Evolutionary conservation across 108 stramenopile genomes (phyloP), one percentile per base, ranked within the genome.

Genomic region (Nannochloropsis granulata): DNA sequence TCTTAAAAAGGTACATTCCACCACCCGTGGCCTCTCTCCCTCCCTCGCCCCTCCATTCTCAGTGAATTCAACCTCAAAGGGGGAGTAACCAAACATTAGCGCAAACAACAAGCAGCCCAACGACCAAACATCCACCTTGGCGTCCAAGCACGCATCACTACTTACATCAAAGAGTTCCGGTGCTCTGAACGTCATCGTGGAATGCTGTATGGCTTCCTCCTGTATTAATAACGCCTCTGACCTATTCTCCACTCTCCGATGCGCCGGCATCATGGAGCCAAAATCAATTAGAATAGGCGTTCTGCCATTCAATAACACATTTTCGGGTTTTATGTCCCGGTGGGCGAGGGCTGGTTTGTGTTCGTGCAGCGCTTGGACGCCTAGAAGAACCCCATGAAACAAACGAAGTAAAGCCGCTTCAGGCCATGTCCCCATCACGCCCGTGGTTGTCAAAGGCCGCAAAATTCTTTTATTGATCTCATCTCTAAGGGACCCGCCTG

Each of bases 281-380:
- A 88, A 85, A 82, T 88, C 88, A 81, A 85, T 88, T 43, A 88
- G 84, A 34, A 88, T 84, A 16, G 88, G 88, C 44, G 84, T 82
- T n/a, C 5, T 16, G 78, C 84, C 82, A 78, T 88, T 82, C 43
- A 93, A 24, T 44, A 93, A 85, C 42, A 93, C 46, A 78, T 93
- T 93, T 86, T 93, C 93, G 24, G 92, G 92, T 86, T 93, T 92
- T 24, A 92, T 86, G 82, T 92, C 92, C 21, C 92, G 81, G 87
- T 84, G 87, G 2, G 84, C 85, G 78, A 82, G 82, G 45, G 84
- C 21, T 8, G 86, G 86, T 43, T 42, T 56, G 83, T 87, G 86
- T 13, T 82, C 16, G 78, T 88, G 88, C 78, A 88, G 85, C 19
- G 81, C 82, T 25, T 16, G 23, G 13, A 88, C 88, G 79, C 88